Base-by-base conservation (phyloP, 306 rosid genomes). In the Quercus glauca region DNA sequence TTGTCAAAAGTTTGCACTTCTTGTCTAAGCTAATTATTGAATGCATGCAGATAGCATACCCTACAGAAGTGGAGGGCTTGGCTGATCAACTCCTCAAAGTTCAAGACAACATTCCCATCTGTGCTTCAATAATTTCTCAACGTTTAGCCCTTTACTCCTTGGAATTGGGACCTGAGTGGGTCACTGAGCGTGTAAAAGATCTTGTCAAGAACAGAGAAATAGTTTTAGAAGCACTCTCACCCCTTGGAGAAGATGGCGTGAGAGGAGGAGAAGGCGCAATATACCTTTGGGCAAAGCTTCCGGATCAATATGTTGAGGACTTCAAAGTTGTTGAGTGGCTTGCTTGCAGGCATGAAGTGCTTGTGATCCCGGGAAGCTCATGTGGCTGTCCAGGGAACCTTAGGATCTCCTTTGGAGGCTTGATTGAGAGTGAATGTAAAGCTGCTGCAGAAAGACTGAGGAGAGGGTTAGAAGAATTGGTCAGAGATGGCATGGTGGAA, bases 181-280 rank as follows among this genome's bases (percentile, higher is more conserved):
- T 96, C 29, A 80, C 73, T 0, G 94, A 89, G 14, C 83, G 80
- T 67, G 99, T 90, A 60, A 85, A 90, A 81, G 85, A 78, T 29
- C 94, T 93, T 11, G 92, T 77, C 5, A 90, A 80, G 85, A 93
- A 91, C 83, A 85, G 87, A 79, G 85, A 90, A 20, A 93, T 90
- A 37, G 80, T 95, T 25, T 18, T 82, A 15, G 80, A 90, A 75
- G 98, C 98, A 0, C 93, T 95, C 12, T 84, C 98, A 1, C 90
- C 93, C 63, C 97, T 96, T 0, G 99, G 97, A 68, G 79, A 85
- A 80, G 90, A 87, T 33, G 86, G 89, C n/a, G 94, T 93, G 17
- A 96, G 88, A 85, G 99, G 99, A 74, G 99, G 99, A 53, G 94
- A 96, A 78, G 99, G 98, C 59, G 97, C 99, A 14, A 89, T 96